A percentile compares a stretch with the other conserved stretches of the same genome.
Evolutionary conservation across 2,329 filamentous ascomycete genomes (phyloP).

Genomic region (Akanthomyces uredinophilus): DNA sequence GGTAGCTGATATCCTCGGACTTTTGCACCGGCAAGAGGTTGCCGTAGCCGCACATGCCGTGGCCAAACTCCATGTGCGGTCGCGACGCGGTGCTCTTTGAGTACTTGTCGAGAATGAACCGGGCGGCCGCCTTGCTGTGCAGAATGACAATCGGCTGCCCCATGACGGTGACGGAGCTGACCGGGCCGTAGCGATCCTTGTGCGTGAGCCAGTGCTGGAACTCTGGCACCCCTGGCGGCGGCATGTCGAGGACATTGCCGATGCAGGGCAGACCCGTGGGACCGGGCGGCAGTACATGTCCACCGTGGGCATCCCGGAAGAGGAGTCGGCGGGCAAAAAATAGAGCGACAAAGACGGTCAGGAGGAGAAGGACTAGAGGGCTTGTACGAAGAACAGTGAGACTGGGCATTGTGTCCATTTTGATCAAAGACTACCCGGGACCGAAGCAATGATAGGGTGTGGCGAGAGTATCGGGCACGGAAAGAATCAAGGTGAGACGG

Average conservation of each 20-base stretch:
- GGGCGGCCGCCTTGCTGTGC: conserved; percentile 30
- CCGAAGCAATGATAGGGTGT: too few species aligned
- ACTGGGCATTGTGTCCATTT: neutral
- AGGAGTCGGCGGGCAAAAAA: neutral
- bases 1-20: conserved; percentile 17
- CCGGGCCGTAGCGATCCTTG: conserved; percentile 27
- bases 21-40: conserved; percentile 22
- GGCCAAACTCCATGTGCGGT: conserved; percentile 23
- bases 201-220: conserved; percentile 30
- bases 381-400: neutral
- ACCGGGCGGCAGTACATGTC: conserved; percentile 18
- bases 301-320: too few species aligned
- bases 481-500: too few species aligned
- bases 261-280: conserved; percentile 34
- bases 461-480: too few species aligned
- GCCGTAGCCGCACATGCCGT: conserved; percentile 25
- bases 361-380: neutral
- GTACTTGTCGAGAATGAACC: conserved; percentile 32
- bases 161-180: conserved; percentile 20
- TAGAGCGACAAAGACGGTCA: neutral
- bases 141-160: conserved; percentile 34
- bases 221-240: conserved; percentile 26
- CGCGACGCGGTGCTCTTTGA: conserved; percentile 25
- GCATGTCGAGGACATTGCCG: conserved; percentile 42
- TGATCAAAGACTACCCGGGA: too few species aligned